Evolutionary conservation across 1,284 basidiomycete genomes (phyloP), one percentile per base, ranked within the genome.

Genomic region (Microbotryum violaceum): DNA sequence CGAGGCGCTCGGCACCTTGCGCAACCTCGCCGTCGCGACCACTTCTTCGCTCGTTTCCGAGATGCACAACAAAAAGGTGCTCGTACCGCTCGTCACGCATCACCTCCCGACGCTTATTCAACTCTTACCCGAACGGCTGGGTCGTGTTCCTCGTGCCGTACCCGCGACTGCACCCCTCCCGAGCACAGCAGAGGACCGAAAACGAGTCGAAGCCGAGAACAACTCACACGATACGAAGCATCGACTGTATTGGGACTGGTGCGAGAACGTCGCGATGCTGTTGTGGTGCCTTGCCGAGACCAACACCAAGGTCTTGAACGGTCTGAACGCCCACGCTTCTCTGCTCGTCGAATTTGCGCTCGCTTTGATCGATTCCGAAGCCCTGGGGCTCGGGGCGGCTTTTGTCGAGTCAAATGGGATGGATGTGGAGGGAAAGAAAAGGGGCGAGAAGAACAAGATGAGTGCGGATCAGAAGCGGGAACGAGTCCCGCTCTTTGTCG

Each of bases 51-150:
- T 70, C 56, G 49, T 68, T 47, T 66, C 64, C 23, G 90, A 96
- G 76, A 94, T 97, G 89, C 93, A 87, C 77, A 96, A 97, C 77
- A 96, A 96, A 78, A 88, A 88, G 68, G 85, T 96, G 57, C 79
- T 94, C 58, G 80, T 84, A 2, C 88, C 88, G 0, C 75, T 91
- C 59, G 45, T 57, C n/a, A 12, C 54, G 9, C 51, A 54, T 29
- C 67, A 67, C 57, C 37, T 71, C 12, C 70, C 70, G 20, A 62
- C 65, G 31, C 61, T 72, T 49, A 20, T 54, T 9, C 25, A 49
- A 21, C 65, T 65, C 53, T 63, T 73, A 20, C 60, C 64, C 7
- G n/a, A 53, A 14, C 53, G 63, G 5, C 59, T 67, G 42, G 37
- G 37, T 16, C 37, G 37, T 42, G 37, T 42, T 42, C 37, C 37